Evolutionary conservation across 805 yeast genomes (phyloP).

Genomic region (Metschnikowia chrysomelidarum): DNA sequence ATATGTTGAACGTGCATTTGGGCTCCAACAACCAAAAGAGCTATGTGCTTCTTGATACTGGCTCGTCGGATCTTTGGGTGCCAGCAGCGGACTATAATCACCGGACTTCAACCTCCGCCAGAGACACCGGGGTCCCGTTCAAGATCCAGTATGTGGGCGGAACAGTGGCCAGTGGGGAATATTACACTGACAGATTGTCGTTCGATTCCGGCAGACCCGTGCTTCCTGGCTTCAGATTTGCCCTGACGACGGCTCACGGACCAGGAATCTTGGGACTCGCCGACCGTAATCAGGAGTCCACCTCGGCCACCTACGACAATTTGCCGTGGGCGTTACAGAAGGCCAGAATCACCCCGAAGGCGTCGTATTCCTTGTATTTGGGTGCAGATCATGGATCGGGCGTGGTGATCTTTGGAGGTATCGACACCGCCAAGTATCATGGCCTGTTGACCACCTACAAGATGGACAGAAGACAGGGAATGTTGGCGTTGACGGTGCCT

Average conservation of each 20-base stretch:
- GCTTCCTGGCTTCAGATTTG: constrained; percentile 14
- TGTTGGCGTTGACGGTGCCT: constrained; percentile 8
- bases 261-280: constrained; percentile 15
- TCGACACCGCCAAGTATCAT: constrained; percentile 38
- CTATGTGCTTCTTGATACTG: constrained; percentile 39
- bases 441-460: constrained; percentile 11
- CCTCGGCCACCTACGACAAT: constrained; percentile 33
- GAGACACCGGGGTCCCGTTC: constrained; percentile 11
- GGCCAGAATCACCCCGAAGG: constrained; percentile 54
- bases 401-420: constrained; percentile 40
- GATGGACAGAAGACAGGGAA: constrained; percentile 6
- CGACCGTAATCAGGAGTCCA: constrained; percentile 10
- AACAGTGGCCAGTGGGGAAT: constrained; percentile 9
- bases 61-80: constrained; percentile 44
- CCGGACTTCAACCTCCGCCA: constrained; percentile 2
- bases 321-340: constrained; percentile 59
- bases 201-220: constrained; percentile 3
- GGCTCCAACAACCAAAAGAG: constrained; percentile 30
- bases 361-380: constrained; percentile 63
- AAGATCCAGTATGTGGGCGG: constrained; percentile 11
- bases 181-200: constrained; percentile 12
- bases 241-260: constrained; percentile 3
- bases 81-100: constrained; percentile 6
- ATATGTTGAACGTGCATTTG: constrained; percentile 9
- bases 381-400: constrained; percentile 35